Conservation (phyloP, 306 rosid genomes). For the Benincasa hispida region DNA sequence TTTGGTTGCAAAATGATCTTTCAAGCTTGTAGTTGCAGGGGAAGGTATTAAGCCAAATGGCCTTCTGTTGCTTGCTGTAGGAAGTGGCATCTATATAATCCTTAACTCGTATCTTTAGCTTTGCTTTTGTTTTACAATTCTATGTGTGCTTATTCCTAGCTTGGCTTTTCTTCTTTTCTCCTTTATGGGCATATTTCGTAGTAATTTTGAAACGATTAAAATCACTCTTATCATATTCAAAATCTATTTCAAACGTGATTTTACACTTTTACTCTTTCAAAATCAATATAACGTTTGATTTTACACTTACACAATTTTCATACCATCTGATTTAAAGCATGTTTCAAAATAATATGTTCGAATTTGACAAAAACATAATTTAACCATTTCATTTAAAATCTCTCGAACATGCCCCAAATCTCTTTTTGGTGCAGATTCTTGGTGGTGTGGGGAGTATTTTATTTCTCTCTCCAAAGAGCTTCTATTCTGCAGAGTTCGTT, state of each 20-base stretch:
- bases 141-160: not conserved
- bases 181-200: no score
- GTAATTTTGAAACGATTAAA: not conserved
- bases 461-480: not conserved
- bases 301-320: no score
- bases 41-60: not conserved
- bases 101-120: not conserved
- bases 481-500: not conserved
- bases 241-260: not conserved
- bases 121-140: not conserved
- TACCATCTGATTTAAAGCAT: no score
- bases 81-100: not conserved
- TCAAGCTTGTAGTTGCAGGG: not conserved
- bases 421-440: not conserved
- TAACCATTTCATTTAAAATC: not conserved
- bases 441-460: not conserved
- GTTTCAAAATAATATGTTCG: no score
- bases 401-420: not conserved
- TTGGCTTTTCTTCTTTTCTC: not conserved
- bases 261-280: no score
- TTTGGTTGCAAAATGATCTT: not conserved
- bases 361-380: no score
- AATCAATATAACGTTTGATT: not conserved
- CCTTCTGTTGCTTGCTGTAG: not conserved
- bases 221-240: not conserved